Evolutionary conservation across 306 rosid species (phyloP), one percentile per base, ranked within the genome.

Genomic region (Pterocarpus santalinus): DNA sequence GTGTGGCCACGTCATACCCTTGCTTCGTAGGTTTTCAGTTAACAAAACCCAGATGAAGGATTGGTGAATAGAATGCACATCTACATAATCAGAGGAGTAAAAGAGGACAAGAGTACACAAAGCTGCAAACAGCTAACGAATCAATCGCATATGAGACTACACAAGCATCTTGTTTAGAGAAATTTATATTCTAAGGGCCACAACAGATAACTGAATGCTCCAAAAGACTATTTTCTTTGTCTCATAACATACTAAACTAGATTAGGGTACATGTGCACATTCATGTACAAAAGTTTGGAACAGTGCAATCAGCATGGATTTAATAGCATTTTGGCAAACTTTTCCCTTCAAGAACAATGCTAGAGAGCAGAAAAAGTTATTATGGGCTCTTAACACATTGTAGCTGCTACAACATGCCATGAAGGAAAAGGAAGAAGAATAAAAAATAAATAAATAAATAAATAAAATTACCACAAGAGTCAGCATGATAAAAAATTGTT

Each of bases 281-380:
- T 78, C 76, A 68, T 15, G 49, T 4, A 51, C 16, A 55, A 14
- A 63, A 14, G 43, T 63, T 63, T 3, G 7, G 8, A 1, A 5
- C 44, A 7, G 34, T 7, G 11, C 3, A 6, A 13, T 63, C 44
- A 34, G 69, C 69, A 14, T 12, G 28, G 38, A 22, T 51, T 49
- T 17, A 65, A n/a, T 22, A 12, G 8, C 58, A 41, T 36, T 64
- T 57, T 8, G 79, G 44, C 32, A 41, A 65, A 65, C 15, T 36
- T 34, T 22, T 7, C 70, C 32, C 70, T 74, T 81, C n/a, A 14
- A 74, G 69, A 68, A 69, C 71, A 57, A 56, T 32, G 38, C 75
- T 17, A 14, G 16, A 56, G 65, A 4, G 14, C 57, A n/a, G 62
- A 13, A 7, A 64, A 13, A 11, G 16, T 11, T 17, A 34, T 12